Evolutionary conservation across 192 early-diverging fungal genomes (phyloP).

Genomic region (Lobosporangium transversale): DNA sequence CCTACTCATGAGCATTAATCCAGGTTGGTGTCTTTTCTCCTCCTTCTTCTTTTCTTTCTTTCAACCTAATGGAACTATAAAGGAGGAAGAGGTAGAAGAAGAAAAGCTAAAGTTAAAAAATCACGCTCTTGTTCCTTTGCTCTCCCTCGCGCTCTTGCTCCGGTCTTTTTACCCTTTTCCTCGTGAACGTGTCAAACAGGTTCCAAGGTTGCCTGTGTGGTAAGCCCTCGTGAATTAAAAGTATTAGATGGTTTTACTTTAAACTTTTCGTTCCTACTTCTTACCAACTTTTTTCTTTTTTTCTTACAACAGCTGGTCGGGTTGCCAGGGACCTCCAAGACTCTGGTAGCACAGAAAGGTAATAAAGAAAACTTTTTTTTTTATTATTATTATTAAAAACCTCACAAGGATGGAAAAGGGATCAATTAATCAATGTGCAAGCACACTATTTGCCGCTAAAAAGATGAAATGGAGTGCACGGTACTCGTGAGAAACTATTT

Average conservation of each 20-base stretch:
- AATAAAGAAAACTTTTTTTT: conserved; percentile 15
- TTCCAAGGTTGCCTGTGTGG: conserved; percentile 60
- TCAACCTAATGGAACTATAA: no score
- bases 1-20: conserved; percentile 18
- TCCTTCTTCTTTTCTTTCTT: not conserved
- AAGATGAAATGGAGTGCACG: not conserved
- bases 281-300: not conserved
- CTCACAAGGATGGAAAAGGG: not conserved
- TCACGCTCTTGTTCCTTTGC: not conserved
- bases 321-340: conserved; percentile 93
- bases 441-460: no score
- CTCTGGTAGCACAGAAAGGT: conserved; percentile 93
- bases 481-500: conserved; percentile 1
- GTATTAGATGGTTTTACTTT: not conserved
- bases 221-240: conserved; percentile 23
- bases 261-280: not conserved
- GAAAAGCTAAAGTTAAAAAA: not conserved
- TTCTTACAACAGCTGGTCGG: conserved; percentile 78
- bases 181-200: conserved; percentile 12
- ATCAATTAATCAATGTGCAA: not conserved
- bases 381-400: no score
- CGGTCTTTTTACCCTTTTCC: conserved; percentile 1
- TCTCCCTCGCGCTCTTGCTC: not conserved
- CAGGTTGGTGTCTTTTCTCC: conserved; percentile 1
- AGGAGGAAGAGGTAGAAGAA: not conserved